phyloP scores from a whole-genome alignment of 1,139 yeast species.

The Magnusiomyces magnusii region DNA sequence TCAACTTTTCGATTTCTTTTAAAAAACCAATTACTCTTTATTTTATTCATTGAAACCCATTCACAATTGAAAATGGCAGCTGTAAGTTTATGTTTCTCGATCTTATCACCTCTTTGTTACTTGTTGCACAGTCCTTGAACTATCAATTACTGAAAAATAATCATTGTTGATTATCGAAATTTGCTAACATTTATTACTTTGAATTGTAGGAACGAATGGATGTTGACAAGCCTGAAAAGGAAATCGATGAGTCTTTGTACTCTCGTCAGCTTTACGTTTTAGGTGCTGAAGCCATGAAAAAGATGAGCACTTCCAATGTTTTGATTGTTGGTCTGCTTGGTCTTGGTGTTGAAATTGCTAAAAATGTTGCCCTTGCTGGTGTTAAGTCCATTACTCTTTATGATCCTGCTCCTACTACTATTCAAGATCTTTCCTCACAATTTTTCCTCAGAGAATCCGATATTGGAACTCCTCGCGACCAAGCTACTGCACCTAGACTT shows the following conservation, averaged over 20 bases:
- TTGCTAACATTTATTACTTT: neutral
- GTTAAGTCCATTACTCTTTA: conserved; percentile 85
- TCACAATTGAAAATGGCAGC: neutral
- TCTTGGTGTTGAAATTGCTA: conserved; percentile 91
- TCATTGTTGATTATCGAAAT: neutral
- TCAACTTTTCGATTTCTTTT: no score
- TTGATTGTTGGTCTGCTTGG: conserved; percentile 84
- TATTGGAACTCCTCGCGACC: conserved; percentile 72
- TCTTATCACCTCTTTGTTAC: neutral
- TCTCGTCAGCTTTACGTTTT: conserved; percentile 47
- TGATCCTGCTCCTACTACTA: conserved; percentile 64
- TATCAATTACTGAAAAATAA: no score
- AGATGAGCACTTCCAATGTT: conserved; percentile 90
- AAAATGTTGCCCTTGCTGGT: conserved; percentile 94
- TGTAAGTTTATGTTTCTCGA: neutral
- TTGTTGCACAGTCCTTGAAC: no score
- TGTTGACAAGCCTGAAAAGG: conserved; percentile 15
- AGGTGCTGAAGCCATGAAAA: conserved; percentile 96
- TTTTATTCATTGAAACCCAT: no score
- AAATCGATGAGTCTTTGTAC: conserved; percentile 17
- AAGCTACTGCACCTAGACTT: conserved; percentile 54
- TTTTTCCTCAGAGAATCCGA: conserved; percentile 69
- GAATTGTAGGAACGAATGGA: conserved; percentile 13
- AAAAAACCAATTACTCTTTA: no score
- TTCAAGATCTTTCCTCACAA: conserved; percentile 79